A percentile compares a stretch with the other conserved stretches of the same genome.
Conservation (phyloP, 2,329 filamentous ascomycete genomes). For the Shiraia sp. region DNA sequence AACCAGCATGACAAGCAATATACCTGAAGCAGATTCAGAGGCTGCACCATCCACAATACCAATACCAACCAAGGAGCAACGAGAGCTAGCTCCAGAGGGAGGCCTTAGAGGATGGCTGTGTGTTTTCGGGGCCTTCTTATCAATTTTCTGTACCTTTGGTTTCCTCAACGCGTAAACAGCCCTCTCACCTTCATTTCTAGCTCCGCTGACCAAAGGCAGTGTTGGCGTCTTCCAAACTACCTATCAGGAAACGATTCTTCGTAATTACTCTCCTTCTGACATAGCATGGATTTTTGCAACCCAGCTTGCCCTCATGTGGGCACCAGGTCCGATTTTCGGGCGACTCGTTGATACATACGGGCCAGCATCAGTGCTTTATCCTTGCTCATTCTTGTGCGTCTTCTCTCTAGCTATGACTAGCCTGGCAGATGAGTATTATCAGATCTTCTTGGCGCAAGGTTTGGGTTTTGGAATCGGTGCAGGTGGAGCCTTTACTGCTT, state of each 20-base stretch:
- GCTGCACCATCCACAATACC: no score
- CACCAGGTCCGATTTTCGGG: slow-evolving; percentile 60
- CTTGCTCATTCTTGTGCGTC: slow-evolving; percentile 56
- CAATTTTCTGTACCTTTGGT: slow-evolving; percentile 11
- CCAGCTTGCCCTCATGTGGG: slow-evolving; percentile 51
- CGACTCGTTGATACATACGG: slow-evolving; percentile 65
- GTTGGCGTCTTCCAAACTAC: no score
- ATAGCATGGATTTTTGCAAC: slow-evolving; percentile 48
- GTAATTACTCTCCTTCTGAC: slow-evolving; percentile 30
- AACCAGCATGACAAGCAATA: no score
- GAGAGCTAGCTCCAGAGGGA: slow-evolving; percentile 3
- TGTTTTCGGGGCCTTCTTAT: slow-evolving; percentile 7
- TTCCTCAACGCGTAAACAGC: slow-evolving; percentile 10
- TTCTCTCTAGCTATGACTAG: slow-evolving; percentile 64
- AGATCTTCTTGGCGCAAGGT: slow-evolving; percentile 56
- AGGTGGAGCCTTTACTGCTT: slow-evolving; percentile 52
- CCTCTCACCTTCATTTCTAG: not conserved
- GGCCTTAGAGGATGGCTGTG: slow-evolving; percentile 8
- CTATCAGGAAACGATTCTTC: no score
- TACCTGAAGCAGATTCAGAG: no score
- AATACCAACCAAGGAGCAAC: not conserved
- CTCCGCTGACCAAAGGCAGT: no score
- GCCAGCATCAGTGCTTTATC: slow-evolving; percentile 56
- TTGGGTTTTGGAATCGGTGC: slow-evolving; percentile 55
- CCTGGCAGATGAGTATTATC: slow-evolving; percentile 56